Evolutionary conservation across 495 filamentous ascomycete species (phyloP), one percentile per base, ranked within the genome.

Genomic region (Penicilliopsis zonata): DNA sequence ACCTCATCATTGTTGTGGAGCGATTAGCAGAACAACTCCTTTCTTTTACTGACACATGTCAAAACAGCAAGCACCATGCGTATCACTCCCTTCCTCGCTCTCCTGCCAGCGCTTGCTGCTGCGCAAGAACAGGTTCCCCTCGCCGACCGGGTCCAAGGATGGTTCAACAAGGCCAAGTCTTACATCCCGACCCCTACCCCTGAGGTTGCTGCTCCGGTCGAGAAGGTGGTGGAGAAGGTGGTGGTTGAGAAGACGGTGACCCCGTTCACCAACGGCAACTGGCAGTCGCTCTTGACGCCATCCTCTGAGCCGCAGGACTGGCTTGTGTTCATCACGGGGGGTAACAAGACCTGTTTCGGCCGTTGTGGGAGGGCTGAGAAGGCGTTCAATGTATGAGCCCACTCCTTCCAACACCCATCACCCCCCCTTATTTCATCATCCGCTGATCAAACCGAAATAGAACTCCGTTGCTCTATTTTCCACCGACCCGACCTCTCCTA

Each of bases 271-370:
- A 60, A 80, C 38, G 53, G 70, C 28, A 82, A 83, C 71, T 90
- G 81, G 77, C 69, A 80, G 43, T 46, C 67, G 9, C 53, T 83
- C 34, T 72, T 86, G 38, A 67, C 59, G 14, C 76, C 80, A 6
- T 68, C 77, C 6, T 59, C 69, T 33, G 52, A 74, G 9, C 69
- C 80, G 2, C 74, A 81, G 54, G 79, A 87, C 52, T 94, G 80
- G 82, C 73, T 80, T 61, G 61, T 94, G 37, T 71, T 80, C 47
- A 55, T 92, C 31, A 83, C 80, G 1, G 86, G 86, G 31, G 76
- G 82, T 25, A 92, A 94, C 59, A 85, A 80, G 63, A 87, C 84
- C 18, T 95, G 86, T 64, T 84, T 74, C 46, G 85, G 65, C 34
- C 53, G 64, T 37, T 80, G 74, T 50, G 63, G 37, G 8, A 50